Base-by-base conservation (phyloP, 495 filamentous ascomycete genomes). In the Pyrenula massariospora region DNA sequence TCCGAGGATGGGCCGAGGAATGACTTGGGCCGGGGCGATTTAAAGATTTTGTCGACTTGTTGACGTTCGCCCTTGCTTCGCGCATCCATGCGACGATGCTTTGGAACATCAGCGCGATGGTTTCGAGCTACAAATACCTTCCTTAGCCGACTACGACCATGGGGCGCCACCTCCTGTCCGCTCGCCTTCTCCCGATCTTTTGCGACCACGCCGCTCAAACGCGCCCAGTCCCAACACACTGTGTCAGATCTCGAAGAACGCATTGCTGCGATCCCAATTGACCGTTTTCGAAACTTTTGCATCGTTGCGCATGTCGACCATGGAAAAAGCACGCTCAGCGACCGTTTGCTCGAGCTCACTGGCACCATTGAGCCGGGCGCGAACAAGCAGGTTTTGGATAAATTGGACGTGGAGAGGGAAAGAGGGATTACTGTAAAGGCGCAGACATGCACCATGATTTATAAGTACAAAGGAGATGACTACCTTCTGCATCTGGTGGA, bases 281-380 rank as follows among this genome's bases (percentile, higher is more conserved):
- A 90, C 24, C 85, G 91, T 19, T 98, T 89, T 68, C 85, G 93
- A 42, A 98, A 98, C 67, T 80, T 98, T 66, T 98, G 93, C 66
- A 97, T 98, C 64, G 93, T 98, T 55, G 93, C 93, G 3, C 93
- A 98, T 68, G 95, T 98, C 70, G 93, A 98, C 70, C 93, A 98
- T 84, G 93, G 93, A 66, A 98, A 98, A 68, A 89, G 84, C 59
- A 98, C 93, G 3, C 86, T 98, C 57, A 87, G 82, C 57, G 93
- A 98, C 61, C 85, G 93, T 10, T 73, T 98, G 25, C 81, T 98
- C 25, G 94, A 98, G 76, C 77, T 95, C 60, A 98, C 93, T 10
- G 93, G 93, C 19, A 97, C 93, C 21, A 96, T 98, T 57, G 70
- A 88, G 57, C 80, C 85, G 1, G 90, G 88, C 49, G 84, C 77